These are phyloP conservation scores for Chlamydomonas schloesseri DNA, from an alignment of 139 green algal species.

Conservation along the genomic window DNA sequence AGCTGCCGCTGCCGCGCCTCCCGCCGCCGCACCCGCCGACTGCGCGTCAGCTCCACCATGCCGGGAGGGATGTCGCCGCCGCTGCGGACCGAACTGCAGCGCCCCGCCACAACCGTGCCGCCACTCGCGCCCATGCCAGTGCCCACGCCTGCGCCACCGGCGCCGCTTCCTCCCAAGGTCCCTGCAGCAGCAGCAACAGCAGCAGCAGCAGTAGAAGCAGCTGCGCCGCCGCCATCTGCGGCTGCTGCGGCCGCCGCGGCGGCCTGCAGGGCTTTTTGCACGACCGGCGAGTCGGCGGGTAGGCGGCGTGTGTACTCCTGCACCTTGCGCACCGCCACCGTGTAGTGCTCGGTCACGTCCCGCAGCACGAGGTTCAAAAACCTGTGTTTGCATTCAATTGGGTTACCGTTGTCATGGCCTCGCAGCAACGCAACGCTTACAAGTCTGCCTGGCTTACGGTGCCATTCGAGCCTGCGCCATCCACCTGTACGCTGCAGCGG, in stretches of 20 bases:
- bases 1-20: conserved; percentile 72
- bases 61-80: neutral
- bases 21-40: conserved; percentile 51
- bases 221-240: too few species aligned
- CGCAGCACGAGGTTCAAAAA: conserved; percentile 81
- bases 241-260: neutral
- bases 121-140: neutral
- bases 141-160: too few species aligned
- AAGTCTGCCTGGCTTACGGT: too few species aligned
- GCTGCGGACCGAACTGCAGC: too few species aligned
- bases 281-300: neutral
- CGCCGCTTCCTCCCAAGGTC: too few species aligned
- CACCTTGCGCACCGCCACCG: conserved; percentile 64
- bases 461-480: too few species aligned
- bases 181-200: neutral
- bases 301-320: neutral
- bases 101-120: too few species aligned
- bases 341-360: conserved; percentile 83
- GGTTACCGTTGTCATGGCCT: too few species aligned
- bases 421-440: too few species aligned
- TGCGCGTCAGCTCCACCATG: conserved; percentile 31
- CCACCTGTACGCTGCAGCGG: too few species aligned
- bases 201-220: too few species aligned
- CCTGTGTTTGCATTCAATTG: too few species aligned
- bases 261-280: neutral